phyloP scores from a whole-genome alignment of 345 rosid genomes.

The Bretschneidera sinensis region DNA sequence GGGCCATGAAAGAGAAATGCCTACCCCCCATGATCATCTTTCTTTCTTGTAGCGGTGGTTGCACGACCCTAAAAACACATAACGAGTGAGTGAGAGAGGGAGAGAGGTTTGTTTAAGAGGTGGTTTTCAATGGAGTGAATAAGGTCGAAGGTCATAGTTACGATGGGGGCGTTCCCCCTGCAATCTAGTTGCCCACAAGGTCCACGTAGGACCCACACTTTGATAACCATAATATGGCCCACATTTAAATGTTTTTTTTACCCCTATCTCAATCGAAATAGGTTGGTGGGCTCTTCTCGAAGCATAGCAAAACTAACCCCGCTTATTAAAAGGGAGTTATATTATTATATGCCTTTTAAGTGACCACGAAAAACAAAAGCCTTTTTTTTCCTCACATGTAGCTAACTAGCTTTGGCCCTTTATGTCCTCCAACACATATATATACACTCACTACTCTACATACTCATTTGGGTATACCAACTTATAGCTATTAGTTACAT shows the following conservation, averaged over 20 bases:
- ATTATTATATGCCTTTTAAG: too few relatives aligned
- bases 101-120: slow-evolving; percentile 34
- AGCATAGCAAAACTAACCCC: slow-evolving; percentile 26
- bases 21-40: background rate
- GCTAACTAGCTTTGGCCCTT: slow-evolving; percentile 6
- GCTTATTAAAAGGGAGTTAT: slow-evolving; percentile 5
- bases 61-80: background rate
- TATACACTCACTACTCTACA: slow-evolving; percentile 20
- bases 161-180: slow-evolving; percentile 58
- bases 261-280: slow-evolving; percentile 33
- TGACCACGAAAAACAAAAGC: background rate
- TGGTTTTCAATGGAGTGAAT: slow-evolving; percentile 47
- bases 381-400: too few relatives aligned
- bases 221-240: slow-evolving; percentile 22
- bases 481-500: slow-evolving; percentile 25
- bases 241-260: slow-evolving; percentile 12
- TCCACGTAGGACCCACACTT: too few relatives aligned
- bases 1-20: too few relatives aligned
- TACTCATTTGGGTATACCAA: slow-evolving; percentile 10
- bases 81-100: slow-evolving; percentile 10
- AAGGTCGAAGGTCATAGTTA: slow-evolving; percentile 67
- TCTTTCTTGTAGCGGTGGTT: slow-evolving; percentile 7
- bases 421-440: slow-evolving; percentile 16
- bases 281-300: slow-evolving; percentile 35
- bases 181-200: slow-evolving; percentile 40